Percentiles rank a stretch among this genome's conserved stretches.
phyloP scores from a whole-genome alignment of 257 asterid species.

The Datura wrightii region DNA sequence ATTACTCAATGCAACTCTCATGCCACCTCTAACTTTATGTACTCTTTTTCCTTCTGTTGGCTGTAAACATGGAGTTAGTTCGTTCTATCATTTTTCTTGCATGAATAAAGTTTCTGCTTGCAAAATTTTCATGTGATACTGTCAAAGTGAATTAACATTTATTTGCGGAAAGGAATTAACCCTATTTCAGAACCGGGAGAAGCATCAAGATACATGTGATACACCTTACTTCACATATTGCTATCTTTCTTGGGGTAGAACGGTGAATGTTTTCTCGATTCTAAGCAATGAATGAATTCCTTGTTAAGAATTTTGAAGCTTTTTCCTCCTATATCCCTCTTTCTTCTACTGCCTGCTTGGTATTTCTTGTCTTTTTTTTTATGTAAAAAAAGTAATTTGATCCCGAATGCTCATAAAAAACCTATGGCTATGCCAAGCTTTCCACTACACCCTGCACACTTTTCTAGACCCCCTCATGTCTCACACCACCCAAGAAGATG shows the following conservation, averaged over 20 bases:
- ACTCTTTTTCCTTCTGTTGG: background rate
- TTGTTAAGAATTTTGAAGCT: background rate
- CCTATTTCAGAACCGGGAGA: background rate
- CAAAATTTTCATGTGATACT: conserved; percentile 21
- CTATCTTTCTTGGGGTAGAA: background rate
- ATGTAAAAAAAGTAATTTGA: background rate
- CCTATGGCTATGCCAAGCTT: conserved; percentile 13
- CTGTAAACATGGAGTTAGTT: conserved; percentile 16
- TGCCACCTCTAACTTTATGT: conserved; percentile 20
- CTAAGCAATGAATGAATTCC: conserved; percentile 1
- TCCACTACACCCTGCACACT: conserved; percentile 29
- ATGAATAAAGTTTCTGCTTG: background rate
- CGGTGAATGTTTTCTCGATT: background rate
- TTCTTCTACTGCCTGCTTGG: background rate
- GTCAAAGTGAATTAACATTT: background rate
- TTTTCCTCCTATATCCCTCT: background rate
- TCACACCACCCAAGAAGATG: conserved; percentile 37
- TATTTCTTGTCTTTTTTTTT: background rate
- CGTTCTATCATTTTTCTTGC: conserved; percentile 12
- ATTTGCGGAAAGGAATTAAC: background rate
- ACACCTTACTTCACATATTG: background rate
- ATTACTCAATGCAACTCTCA: background rate
- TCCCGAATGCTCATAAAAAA: conserved; percentile 13
- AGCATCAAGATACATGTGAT: conserved; percentile 28
- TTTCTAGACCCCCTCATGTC: conserved; percentile 25